These are phyloP conservation scores for cucumber (Cucumis sativus) DNA, from an alignment of 306 rosid species.

Conservation along the genomic window Cucumber_9930_V3 NC_026658.2:17877001-17877500, in stretches of 20 bases:
- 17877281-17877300: background rate
- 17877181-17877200: background rate
- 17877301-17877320: background rate
- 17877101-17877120: background rate
- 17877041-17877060: background rate
- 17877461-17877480: background rate
- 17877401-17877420: background rate
- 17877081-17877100: background rate
- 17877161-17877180: background rate
- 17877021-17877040: background rate
- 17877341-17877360: background rate
- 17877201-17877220: background rate
- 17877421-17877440: background rate
- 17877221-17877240: background rate
- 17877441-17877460: background rate
- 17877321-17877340: background rate
- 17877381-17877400: background rate
- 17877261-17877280: constrained; percentile 7
- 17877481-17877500: background rate
- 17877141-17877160: background rate
- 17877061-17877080: background rate
- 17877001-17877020: background rate
- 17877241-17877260: background rate
- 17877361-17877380: background rate
- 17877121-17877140: background rate